Conservation (phyloP, 2,329 filamentous ascomycete species). For the Sarocladium strictum region DNA sequence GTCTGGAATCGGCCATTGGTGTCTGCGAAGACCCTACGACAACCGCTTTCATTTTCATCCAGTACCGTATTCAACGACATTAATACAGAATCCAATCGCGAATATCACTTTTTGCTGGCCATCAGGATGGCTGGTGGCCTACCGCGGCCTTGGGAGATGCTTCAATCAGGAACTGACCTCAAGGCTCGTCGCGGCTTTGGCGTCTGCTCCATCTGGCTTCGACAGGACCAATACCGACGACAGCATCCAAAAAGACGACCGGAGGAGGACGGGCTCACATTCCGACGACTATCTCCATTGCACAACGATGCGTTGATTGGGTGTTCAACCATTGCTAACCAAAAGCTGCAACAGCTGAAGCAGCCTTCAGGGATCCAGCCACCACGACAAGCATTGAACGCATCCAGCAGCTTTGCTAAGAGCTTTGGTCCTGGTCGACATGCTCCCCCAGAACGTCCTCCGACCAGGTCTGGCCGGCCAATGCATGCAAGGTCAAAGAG, state of each 20-base stretch:
- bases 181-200: background rate
- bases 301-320: background rate
- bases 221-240: background rate
- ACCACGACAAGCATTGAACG: slow-evolving; percentile 32
- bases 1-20: too few relatives aligned
- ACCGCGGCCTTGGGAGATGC: background rate
- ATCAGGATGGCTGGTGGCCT: background rate
- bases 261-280: slow-evolving; percentile 11
- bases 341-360: slow-evolving; percentile 25
- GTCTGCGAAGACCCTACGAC: background rate
- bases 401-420: slow-evolving; percentile 45
- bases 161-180: background rate
- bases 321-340: slow-evolving; percentile 10
- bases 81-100: too few relatives aligned
- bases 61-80: too few relatives aligned
- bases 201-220: background rate
- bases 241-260: background rate
- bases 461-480: slow-evolving; percentile 43
- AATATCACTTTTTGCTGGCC: background rate
- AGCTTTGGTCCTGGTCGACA: slow-evolving; percentile 52
- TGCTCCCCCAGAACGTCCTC: slow-evolving; percentile 39
- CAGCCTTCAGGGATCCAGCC: slow-evolving; percentile 23
- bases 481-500: slow-evolving; percentile 39
- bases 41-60: background rate
- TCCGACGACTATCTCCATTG: background rate